These are phyloP conservation scores for Colletotrichum costaricense DNA, from an alignment of 2,329 filamentous ascomycete species.

Conservation along the genomic window DNA sequence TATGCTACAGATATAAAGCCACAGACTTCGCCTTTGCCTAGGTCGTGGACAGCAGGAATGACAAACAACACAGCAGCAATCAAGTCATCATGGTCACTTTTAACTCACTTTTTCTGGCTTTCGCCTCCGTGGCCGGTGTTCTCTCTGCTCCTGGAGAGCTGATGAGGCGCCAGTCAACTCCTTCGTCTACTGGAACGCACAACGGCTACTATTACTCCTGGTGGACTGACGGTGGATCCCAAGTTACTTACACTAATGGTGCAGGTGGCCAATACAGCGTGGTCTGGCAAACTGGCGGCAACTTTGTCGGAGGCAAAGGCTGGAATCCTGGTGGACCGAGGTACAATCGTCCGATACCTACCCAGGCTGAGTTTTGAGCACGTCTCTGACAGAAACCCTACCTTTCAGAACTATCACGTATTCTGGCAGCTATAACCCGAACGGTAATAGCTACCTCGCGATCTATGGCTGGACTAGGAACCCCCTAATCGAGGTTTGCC, in stretches of 20 bases:
- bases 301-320: constrained; percentile 69
- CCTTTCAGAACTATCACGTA: constrained; percentile 44
- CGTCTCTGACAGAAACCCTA: rapidly evolving
- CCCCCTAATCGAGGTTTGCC: constrained; percentile 38
- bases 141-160: constrained; percentile 15
- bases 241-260: constrained; percentile 56
- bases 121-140: neutral
- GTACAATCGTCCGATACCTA: constrained; percentile 45
- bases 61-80: neutral
- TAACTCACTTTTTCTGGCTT: neutral
- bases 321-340: constrained; percentile 64
- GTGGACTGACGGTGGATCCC: constrained; percentile 58
- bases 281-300: constrained; percentile 57
- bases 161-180: constrained; percentile 39
- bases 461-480: constrained; percentile 52
- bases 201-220: constrained; percentile 61
- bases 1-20: neutral
- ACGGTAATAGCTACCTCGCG: constrained; percentile 52
- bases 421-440: constrained; percentile 49
- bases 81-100: constrained; percentile 18
- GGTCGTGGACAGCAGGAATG: no score
- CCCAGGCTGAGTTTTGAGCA: neutral
- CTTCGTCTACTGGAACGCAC: constrained; percentile 48
- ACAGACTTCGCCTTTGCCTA: no score
- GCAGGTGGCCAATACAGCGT: constrained; percentile 56